Base-by-base conservation (phyloP, 2,329 filamentous ascomycete species). In the Beauveria brongniartii region DNA sequence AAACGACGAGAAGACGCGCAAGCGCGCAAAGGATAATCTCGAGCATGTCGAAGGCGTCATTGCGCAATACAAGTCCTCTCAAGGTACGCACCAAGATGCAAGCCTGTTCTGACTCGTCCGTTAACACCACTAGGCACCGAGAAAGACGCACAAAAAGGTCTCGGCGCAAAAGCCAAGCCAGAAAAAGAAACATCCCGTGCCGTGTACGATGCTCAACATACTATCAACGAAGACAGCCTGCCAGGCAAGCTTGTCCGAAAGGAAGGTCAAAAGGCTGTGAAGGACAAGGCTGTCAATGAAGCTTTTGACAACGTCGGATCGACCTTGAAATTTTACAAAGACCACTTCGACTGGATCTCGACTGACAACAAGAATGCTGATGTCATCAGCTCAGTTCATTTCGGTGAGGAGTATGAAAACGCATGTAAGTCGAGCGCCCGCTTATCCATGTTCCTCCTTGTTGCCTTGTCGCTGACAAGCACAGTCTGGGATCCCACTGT, bases 351-450 rank as follows among this genome's bases (percentile, higher is more conserved):
- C 44, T 82, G 80, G 76, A 72, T 78, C 30, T 82, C 78, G 0
- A 77, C 83, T 60, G 78, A 84, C 69, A 78, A 81, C 70, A 72
- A 76, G 54, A 78, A 79, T 63, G 72, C 75, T 67, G 70, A 76
- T n/a, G 74, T 83, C 40, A 70, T 79, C 63, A 81, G 77, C 67
- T 78, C 75, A n/a, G 78, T 84, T 22, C 81, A 84, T 64, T 83
- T 80, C 65, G 78, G 75, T 4, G 62, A 75, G 61, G 66, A 72
- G 8, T 82, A 80, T 63, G 77, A 80, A 65, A 83, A 83, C 68
- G 80, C 81, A 41, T 81, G 75, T 77, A 62, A 70, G 75, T 71
- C 10, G 40, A 18, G 30, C 40, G 12, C 16, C 5, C 20, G 6
- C 14, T 16, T 40, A 9, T 44, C 18, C 3, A 20, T 30, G 3